phyloP scores from a whole-genome alignment of 306 rosid species.

The Prunus persica region DNA sequence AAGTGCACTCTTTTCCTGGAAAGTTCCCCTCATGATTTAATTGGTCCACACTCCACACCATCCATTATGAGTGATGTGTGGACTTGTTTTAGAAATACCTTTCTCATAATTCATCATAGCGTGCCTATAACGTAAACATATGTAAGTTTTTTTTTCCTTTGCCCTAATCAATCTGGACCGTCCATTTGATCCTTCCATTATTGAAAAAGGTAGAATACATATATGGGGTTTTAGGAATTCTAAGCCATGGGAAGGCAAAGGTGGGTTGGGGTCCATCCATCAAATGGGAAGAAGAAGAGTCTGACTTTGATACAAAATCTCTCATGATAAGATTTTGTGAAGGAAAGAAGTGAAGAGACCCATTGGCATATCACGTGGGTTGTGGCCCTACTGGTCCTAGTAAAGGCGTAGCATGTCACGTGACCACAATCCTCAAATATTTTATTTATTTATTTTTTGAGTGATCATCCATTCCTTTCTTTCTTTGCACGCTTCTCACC shows the following conservation, averaged over 20 bases:
- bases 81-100: conserved; percentile 34
- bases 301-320: conserved; percentile 54
- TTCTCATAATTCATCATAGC: conserved; percentile 39
- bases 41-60: conserved; percentile 49
- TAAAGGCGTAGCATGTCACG: conserved; percentile 51
- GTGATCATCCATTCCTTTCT: conserved; percentile 47
- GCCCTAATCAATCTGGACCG: conserved; percentile 13
- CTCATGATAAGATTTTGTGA: conserved; percentile 52
- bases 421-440: conserved; percentile 20
- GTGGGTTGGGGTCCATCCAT: conserved; percentile 15
- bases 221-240: neutral
- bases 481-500: conserved; percentile 40
- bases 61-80: conserved; percentile 41
- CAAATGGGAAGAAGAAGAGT: conserved; percentile 19
- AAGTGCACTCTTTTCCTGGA: conserved; percentile 56
- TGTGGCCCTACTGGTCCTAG: conserved; percentile 58
- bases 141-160: neutral
- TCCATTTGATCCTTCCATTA: conserved; percentile 3
- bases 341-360: conserved; percentile 23
- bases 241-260: neutral
- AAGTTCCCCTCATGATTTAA: conserved; percentile 50
- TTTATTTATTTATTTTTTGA: conserved; percentile 2
- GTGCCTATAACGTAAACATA: conserved; percentile 38
- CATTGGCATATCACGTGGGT: conserved; percentile 85
- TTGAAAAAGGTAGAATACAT: neutral